phyloP scores from a whole-genome alignment of 768 basidiomycete genomes.

The Filobasidium wieringae region DNA sequence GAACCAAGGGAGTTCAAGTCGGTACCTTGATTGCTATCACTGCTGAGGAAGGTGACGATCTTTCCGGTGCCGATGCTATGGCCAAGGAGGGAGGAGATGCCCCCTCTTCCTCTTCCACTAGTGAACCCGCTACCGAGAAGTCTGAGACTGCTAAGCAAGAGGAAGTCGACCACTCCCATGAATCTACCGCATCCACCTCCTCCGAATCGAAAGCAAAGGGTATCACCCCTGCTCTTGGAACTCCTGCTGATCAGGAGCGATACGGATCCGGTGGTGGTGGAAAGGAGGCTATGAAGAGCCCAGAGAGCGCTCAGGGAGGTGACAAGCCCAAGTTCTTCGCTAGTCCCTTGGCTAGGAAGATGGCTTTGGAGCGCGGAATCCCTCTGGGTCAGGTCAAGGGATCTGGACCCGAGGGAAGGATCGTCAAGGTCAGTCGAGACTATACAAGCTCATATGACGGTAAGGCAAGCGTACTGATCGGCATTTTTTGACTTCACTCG shows the following conservation, averaged over 20 bases:
- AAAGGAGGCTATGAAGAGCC: slow-evolving; percentile 25
- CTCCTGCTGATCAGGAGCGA: slow-evolving; percentile 52
- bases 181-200: slow-evolving; percentile 11
- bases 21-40: slow-evolving; percentile 82
- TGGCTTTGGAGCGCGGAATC: slow-evolving; percentile 86
- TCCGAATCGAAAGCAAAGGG: slow-evolving; percentile 9
- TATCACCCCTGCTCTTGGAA: slow-evolving; percentile 28
- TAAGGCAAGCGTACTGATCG: background rate
- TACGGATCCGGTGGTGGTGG: slow-evolving; percentile 27
- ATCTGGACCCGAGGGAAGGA: slow-evolving; percentile 83
- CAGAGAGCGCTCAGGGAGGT: slow-evolving; percentile 16
- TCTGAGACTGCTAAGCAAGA: slow-evolving; percentile 46
- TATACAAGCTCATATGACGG: background rate
- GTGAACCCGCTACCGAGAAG: slow-evolving; percentile 16
- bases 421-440: slow-evolving; percentile 55
- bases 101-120: slow-evolving; percentile 36
- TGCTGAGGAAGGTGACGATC: slow-evolving; percentile 89
- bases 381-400: slow-evolving; percentile 83
- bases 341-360: slow-evolving; percentile 89
- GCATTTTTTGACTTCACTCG: too few species aligned
- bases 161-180: slow-evolving; percentile 40
- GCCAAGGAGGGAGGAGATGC: slow-evolving; percentile 49
- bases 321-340: slow-evolving; percentile 56
- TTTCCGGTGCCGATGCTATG: slow-evolving; percentile 66
- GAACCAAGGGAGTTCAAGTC: slow-evolving; percentile 74